Base-by-base conservation (phyloP, 495 filamentous ascomycete genomes). In the Xylaria venustula region DNA sequence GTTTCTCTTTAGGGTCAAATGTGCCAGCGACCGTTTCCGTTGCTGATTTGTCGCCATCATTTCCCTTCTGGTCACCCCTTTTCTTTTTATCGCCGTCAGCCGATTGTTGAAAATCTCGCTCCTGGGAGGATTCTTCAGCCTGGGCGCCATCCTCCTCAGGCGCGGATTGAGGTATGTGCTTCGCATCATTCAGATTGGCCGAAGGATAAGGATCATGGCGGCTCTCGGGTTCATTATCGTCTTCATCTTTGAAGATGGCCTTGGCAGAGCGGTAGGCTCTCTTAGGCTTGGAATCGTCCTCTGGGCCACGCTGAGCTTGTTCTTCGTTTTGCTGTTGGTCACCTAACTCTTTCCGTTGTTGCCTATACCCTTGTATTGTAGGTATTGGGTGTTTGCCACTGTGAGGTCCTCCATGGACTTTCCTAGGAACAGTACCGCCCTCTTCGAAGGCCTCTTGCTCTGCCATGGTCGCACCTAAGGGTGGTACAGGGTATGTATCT, bases 341-440 rank as follows among this genome's bases (percentile, higher is more conserved):
- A 54, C 78, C 71, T 19, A 83, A 73, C 58, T 84, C 71, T 42
- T 77, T 71, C 50, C 81, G 80, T 52, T 82, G 80, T 52, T 86
- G 76, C n/a, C 78, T 77, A 65, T 88, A 90, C 4, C 75, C 72
- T 65, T 84, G 77, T n/a, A 89, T 73, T 17, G 85, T 89, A 15
- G 87, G 87, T 25, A 90, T 79, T 0, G 81, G 82, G 63, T 88
- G 83, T 52, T 79, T 77, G 4, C 75, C 70, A 11, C 74, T 82
- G 67, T 87, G 86, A 9, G 84, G 81, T 7, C 77, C 74, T 28
- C 73, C 74, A 56, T 84, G 77, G 20, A 76, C 78, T 45, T 76
- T 76, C 19, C 67, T 69, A 11, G 70, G 62, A n/a, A 73, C 76
- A 30, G 82, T 72, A 5, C 77, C 54, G 19, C 8, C 44, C 37